Evolutionary conservation across 1,284 basidiomycete species (phyloP), one percentile per base, ranked within the genome.

Genomic region (Hypsizygus ulmarius): DNA sequence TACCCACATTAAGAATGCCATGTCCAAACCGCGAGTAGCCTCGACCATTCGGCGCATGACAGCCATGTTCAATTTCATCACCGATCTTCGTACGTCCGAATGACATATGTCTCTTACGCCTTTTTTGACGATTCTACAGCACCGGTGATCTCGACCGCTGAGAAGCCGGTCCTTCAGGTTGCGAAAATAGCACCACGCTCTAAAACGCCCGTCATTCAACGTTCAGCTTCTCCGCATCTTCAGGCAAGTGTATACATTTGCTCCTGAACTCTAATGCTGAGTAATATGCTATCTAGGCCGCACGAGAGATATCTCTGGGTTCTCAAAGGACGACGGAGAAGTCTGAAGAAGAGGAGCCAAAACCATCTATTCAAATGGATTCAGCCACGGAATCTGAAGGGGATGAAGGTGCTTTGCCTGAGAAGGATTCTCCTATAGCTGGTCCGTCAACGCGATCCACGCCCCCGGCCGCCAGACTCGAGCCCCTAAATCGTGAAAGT

Each of bases 31-130:
- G 27, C 78, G 81, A 45, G 61, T 82, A 29, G 76, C 84, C 18
- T 85, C 82, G 19, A 73, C 78, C 8, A 67, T 89, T 35, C 75
- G 77, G 52, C 82, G 87, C 41, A 78, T 86, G 68, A 80, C 84
- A 11, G 82, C 87, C 14, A 67, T 83, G 56, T 78, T 84, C 60
- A 83, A 84, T 62, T 83, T 82, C 64, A 63, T 72, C 45, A 65
- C 76, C 50, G 75, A 81, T 45, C 74, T 79, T 57, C 84, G 86
- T 88, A 58, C 66, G 84, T 73, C 11, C 37, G 10, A 14, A 18
- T 36, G 14, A 36, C 11, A 35, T 39, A 47, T 47, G 28, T 50
- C 25, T 29, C 33, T 42, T 44, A 19, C 46, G 35, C 46, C 40
- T 27, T n/a, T 8, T 9, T 37, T 46, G 40, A 49, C 39, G 34